Evolutionary conservation across 2,329 filamentous ascomycete species (phyloP), one percentile per base, ranked within the genome.

Genomic region (Colletotrichum lentis): DNA sequence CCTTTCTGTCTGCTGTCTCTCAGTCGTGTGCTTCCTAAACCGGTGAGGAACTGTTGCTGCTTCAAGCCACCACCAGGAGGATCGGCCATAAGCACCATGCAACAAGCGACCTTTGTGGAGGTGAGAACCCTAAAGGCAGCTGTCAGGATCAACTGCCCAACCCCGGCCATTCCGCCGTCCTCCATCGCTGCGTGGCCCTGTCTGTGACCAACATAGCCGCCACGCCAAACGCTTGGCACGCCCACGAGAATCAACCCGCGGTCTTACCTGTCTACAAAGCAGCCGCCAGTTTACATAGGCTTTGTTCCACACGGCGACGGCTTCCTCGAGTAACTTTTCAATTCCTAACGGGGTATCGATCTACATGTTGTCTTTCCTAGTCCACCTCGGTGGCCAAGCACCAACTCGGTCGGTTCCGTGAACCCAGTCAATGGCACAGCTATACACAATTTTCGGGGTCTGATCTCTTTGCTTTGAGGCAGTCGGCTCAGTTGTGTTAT

Each of bases 151-250:
- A 20, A 53, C 46, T 39, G 35, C 14, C 18, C 35, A 16, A 22
- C 46, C n/a, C 22, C 16, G 7, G 5, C 27, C 58, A 54, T 35
- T 24, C 22, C 18, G 37, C 37, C 14, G 20, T 18, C 22, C 14
- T 12, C 10, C 24, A 24, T 24, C 24, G 37, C 22, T 39, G 53
- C 53, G 24, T 64, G 62, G 62, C 27, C 52, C 39, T 18, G 18
- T 50, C 49, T 49, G 39, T 54, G 41, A 41, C 43, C 57, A 11
- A 44, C 58, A 56, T 43, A 55, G 57, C 63, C 50, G 55, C 41
- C 58, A 20, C 20, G n/a, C 27, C 27, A 18, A 18, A 11, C 22
- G 20, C 37, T 56, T 56, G 53, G 37, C 53, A 56, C 27, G 8
- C 20, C 11, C 27, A 53, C 50, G 5, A 37, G 7, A 37, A 20